Conservation (phyloP, 2,329 filamentous ascomycete genomes). For the Penicillium verrucosum region DNA sequence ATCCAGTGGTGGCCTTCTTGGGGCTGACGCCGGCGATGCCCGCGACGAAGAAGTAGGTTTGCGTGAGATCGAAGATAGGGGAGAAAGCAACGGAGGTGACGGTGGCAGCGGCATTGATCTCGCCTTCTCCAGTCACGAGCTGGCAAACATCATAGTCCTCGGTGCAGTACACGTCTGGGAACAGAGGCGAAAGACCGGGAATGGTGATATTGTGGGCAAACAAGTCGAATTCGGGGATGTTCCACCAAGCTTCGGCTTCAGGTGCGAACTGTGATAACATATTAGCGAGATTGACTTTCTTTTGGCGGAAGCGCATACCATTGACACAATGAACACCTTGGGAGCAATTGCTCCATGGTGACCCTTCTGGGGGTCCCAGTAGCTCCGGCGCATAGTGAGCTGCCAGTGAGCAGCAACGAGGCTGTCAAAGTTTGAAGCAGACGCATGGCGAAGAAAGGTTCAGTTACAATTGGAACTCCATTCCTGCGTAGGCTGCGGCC, state of each 20-base stretch:
- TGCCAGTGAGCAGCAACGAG: conserved; percentile 16
- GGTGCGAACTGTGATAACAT: conserved; percentile 52
- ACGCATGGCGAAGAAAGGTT: conserved; percentile 8
- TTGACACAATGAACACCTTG: conserved; percentile 44
- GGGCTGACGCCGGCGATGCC: conserved; percentile 76
- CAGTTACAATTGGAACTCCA: not conserved
- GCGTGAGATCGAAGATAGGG: conserved; percentile 59
- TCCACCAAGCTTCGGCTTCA: conserved; percentile 62
- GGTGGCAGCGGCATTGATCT: conserved; percentile 71
- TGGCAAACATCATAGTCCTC: conserved; percentile 62
- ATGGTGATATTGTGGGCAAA: conserved; percentile 56
- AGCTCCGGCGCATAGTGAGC: conserved; percentile 9
- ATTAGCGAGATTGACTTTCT: not conserved
- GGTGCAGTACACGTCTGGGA: conserved; percentile 64
- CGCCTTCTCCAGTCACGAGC: conserved; percentile 63
- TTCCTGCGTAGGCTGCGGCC: not conserved
- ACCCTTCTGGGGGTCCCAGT: not conserved
- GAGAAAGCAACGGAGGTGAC: conserved; percentile 63
- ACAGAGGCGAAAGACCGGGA: conserved; percentile 63
- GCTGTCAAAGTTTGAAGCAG: conserved; percentile 8
- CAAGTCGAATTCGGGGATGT: conserved; percentile 55
- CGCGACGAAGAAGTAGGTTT: conserved; percentile 68
- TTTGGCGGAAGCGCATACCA: conserved; percentile 28
- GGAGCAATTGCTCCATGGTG: conserved; percentile 29
- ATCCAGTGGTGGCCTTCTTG: conserved; percentile 61